Evolutionary conservation across 1,284 basidiomycete species (phyloP).

Genomic region (Salmacisia buchloeana): DNA sequence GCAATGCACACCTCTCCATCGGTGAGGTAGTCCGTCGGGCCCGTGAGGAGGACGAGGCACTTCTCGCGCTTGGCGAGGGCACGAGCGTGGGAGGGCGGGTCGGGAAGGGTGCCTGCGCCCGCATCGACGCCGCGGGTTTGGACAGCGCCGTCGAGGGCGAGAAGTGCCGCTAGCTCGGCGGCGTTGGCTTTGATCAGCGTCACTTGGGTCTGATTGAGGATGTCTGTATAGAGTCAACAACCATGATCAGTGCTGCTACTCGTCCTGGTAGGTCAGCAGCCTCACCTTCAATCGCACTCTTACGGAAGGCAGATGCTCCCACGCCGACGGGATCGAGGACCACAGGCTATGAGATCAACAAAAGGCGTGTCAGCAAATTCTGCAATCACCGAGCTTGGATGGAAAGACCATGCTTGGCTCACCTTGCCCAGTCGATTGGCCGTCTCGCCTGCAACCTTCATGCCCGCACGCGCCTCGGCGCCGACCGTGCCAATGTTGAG

Average conservation of each 20-base stretch:
- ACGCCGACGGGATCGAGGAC: slow-evolving; percentile 92
- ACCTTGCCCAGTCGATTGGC: slow-evolving; percentile 33
- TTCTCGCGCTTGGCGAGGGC: slow-evolving; percentile 70
- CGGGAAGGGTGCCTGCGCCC: slow-evolving; percentile 66
- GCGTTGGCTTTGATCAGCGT: slow-evolving; percentile 94
- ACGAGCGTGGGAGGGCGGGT: slow-evolving; percentile 68
- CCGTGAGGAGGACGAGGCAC: slow-evolving; percentile 77
- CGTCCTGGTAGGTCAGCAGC: not conserved
- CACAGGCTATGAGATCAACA: slow-evolving; percentile 64
- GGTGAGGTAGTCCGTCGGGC: slow-evolving; percentile 75
- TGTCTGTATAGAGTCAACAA: slow-evolving; percentile 54
- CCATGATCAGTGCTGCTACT: not conserved
- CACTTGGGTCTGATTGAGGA: slow-evolving; percentile 78
- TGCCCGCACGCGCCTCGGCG: slow-evolving; percentile 61
- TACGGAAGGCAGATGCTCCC: slow-evolving; percentile 73
- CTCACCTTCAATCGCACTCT: slow-evolving; percentile 55
- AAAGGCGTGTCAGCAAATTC: slow-evolving; percentile 62
- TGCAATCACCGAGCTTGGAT: slow-evolving; percentile 45
- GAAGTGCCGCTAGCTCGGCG: slow-evolving; percentile 74
- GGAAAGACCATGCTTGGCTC: too few species aligned
- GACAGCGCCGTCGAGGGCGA: slow-evolving; percentile 64
- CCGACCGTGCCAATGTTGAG: slow-evolving; percentile 86
- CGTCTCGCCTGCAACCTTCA: slow-evolving; percentile 68
- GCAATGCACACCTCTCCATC: slow-evolving; percentile 69
- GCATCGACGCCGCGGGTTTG: slow-evolving; percentile 82